These are phyloP conservation scores for Salix dunnii DNA, from an alignment of 345 rosid genomes.

Conservation along the genomic window DNA sequence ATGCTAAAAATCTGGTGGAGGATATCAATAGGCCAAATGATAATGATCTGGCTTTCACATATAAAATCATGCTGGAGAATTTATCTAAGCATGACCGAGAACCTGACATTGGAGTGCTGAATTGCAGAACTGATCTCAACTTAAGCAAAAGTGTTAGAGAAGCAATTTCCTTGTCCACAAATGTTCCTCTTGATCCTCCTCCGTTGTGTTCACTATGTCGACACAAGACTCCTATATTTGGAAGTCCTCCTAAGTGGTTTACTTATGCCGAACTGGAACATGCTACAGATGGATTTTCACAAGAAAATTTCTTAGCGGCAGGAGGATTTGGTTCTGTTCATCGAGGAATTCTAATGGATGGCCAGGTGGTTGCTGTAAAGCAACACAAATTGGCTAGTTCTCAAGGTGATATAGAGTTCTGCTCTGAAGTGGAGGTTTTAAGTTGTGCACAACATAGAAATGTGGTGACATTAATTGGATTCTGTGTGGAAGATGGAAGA, in stretches of 20 bases:
- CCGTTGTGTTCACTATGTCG: conserved; percentile 94
- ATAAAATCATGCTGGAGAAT: conserved; percentile 40
- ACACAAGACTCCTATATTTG: conserved; percentile 88
- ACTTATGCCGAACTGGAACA: conserved; percentile 85
- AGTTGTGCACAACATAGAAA: conserved; percentile 31
- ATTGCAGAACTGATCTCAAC: conserved; percentile 49
- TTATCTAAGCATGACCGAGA: conserved; percentile 46
- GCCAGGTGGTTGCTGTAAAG: conserved; percentile 53
- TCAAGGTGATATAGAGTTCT: conserved; percentile 70
- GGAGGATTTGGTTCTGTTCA: conserved; percentile 34
- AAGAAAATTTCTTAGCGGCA: conserved; percentile 61
- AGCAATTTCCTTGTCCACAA: conserved; percentile 74
- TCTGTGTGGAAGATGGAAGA: conserved; percentile 27
- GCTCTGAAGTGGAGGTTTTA: conserved; percentile 32
- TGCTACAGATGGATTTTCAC: conserved; percentile 92
- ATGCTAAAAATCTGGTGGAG: not conserved
- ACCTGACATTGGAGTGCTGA: conserved; percentile 32
- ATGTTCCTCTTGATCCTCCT: conserved; percentile 80
- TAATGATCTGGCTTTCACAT: conserved; percentile 37
- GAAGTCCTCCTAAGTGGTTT: conserved; percentile 95
- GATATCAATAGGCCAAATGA: conserved; percentile 16
- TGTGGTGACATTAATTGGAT: conserved; percentile 32
- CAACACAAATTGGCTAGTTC: conserved; percentile 97
- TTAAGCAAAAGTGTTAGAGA: conserved; percentile 79
- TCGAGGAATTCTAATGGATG: conserved; percentile 20